A percentile compares a stretch with the other conserved stretches of the same genome.
These are phyloP conservation scores for Fusarium heterosporum DNA, from an alignment of 2,329 filamentous ascomycete genomes.

Conservation along the genomic window DNA sequence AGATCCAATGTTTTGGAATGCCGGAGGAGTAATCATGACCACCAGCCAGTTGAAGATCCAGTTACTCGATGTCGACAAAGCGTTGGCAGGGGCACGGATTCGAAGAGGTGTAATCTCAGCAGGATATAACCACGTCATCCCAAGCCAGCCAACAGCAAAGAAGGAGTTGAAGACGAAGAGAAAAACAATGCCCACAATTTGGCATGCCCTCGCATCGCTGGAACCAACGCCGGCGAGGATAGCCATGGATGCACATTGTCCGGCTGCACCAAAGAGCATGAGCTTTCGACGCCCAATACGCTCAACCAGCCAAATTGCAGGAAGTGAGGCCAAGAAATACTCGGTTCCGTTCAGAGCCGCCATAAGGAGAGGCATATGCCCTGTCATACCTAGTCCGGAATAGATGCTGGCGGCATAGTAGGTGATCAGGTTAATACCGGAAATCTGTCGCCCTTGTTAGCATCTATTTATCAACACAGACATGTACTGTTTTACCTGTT, in stretches of 20 bases:
- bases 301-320: slow-evolving; percentile 71
- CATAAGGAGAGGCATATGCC: slow-evolving; percentile 68
- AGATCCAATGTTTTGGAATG: slow-evolving; percentile 67
- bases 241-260: slow-evolving; percentile 73
- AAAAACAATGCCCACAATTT: slow-evolving; percentile 73
- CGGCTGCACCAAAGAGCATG: slow-evolving; percentile 76
- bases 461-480: not conserved
- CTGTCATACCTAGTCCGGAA: slow-evolving; percentile 63
- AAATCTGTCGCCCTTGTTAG: slow-evolving; percentile 51
- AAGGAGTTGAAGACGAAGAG: slow-evolving; percentile 71
- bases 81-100: slow-evolving; percentile 72
- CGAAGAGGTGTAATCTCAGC: slow-evolving; percentile 75
- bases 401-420: slow-evolving; percentile 73
- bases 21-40: slow-evolving; percentile 72
- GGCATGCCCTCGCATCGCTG: slow-evolving; percentile 60
- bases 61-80: slow-evolving; percentile 65
- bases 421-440: slow-evolving; percentile 71
- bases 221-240: slow-evolving; percentile 68
- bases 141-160: slow-evolving; percentile 70
- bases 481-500: slow-evolving; percentile 50
- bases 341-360: slow-evolving; percentile 60
- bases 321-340: slow-evolving; percentile 73
- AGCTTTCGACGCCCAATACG: slow-evolving; percentile 74
- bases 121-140: slow-evolving; percentile 73
- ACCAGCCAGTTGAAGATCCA: slow-evolving; percentile 74